phyloP scores from a whole-genome alignment of 2,329 filamentous ascomycete genomes.

The Rhynchosporium agropyri region DNA sequence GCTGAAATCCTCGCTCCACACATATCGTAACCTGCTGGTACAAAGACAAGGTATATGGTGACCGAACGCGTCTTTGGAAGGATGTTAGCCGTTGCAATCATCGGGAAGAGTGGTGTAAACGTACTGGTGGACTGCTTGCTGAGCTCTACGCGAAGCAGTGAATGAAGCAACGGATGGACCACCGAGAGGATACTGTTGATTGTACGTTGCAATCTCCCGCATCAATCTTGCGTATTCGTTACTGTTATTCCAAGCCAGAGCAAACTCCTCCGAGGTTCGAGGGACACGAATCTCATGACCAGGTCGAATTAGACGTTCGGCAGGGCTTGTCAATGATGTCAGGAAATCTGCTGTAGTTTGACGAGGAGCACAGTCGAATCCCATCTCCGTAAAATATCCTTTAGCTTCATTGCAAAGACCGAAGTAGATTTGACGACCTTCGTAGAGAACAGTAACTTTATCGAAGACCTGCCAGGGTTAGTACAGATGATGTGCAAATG shows the following conservation, averaged over 20 bases:
- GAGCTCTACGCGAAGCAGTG: slow-evolving; percentile 31
- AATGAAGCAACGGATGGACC: slow-evolving; percentile 43
- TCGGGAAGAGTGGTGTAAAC: not conserved
- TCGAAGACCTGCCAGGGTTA: slow-evolving; percentile 53
- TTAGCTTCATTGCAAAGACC: slow-evolving; percentile 64
- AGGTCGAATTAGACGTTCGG: slow-evolving; percentile 56
- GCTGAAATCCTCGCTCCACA: slow-evolving; percentile 70
- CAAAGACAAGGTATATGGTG: slow-evolving; percentile 76
- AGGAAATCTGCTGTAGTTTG: slow-evolving; percentile 63
- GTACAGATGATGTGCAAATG: not conserved
- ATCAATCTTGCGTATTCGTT: slow-evolving; percentile 47
- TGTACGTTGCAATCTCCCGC: slow-evolving; percentile 54
- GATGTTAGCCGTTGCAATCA: slow-evolving; percentile 41
- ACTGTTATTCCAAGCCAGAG: slow-evolving; percentile 51
- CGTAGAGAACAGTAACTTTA: slow-evolving; percentile 67
- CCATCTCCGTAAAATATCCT: slow-evolving; percentile 67
- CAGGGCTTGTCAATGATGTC: slow-evolving; percentile 68
- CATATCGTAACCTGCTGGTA: slow-evolving; percentile 55
- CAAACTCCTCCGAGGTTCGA: slow-evolving; percentile 57
- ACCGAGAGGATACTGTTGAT: slow-evolving; percentile 43
- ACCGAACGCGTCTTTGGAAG: slow-evolving; percentile 48
- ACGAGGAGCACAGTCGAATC: slow-evolving; percentile 70
- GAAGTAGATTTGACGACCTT: slow-evolving; percentile 72
- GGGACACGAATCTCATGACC: slow-evolving; percentile 60
- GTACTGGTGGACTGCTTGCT: slow-evolving; percentile 46